Evolutionary conservation across 805 yeast genomes (phyloP).

Genomic region (Sugiyamaella marilandica): DNA sequence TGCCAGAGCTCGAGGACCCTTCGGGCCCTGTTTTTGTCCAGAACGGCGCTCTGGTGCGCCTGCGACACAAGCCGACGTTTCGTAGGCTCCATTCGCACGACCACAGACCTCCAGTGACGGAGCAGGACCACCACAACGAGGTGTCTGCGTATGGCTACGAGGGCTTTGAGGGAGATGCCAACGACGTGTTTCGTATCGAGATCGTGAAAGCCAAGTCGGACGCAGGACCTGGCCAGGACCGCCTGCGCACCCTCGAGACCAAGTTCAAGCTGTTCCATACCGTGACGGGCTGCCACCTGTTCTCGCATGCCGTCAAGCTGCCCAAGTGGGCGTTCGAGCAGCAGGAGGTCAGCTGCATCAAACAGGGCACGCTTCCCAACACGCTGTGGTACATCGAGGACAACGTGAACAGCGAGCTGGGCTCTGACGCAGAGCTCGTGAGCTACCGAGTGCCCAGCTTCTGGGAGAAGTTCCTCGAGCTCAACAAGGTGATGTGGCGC

Average conservation of each 20-base stretch:
- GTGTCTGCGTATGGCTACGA: slow-evolving; percentile 68
- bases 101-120: slow-evolving; percentile 80
- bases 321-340: slow-evolving; percentile 86
- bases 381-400: slow-evolving; percentile 72
- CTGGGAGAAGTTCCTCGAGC: slow-evolving; percentile 48
- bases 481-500: slow-evolving; percentile 53
- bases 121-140: slow-evolving; percentile 84
- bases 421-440: slow-evolving; percentile 30
- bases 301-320: slow-evolving; percentile 66
- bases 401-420: slow-evolving; percentile 46
- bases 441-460: slow-evolving; percentile 39
- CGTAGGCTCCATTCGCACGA: slow-evolving; percentile 67
- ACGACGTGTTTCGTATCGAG: slow-evolving; percentile 65
- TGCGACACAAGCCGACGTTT: slow-evolving; percentile 68
- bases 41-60: slow-evolving; percentile 53
- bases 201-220: slow-evolving; percentile 38
- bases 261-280: slow-evolving; percentile 64
- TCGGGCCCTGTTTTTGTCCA: slow-evolving; percentile 38
- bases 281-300: slow-evolving; percentile 61
- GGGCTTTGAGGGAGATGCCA: slow-evolving; percentile 58
- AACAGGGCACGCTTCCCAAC: slow-evolving; percentile 61
- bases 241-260: slow-evolving; percentile 55
- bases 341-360: slow-evolving; percentile 84
- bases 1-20: slow-evolving; percentile 24
- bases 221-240: slow-evolving; percentile 35